These are phyloP conservation scores for Monascus ruber DNA, from an alignment of 2,329 filamentous ascomycete genomes.

Conservation along the genomic window DNA sequence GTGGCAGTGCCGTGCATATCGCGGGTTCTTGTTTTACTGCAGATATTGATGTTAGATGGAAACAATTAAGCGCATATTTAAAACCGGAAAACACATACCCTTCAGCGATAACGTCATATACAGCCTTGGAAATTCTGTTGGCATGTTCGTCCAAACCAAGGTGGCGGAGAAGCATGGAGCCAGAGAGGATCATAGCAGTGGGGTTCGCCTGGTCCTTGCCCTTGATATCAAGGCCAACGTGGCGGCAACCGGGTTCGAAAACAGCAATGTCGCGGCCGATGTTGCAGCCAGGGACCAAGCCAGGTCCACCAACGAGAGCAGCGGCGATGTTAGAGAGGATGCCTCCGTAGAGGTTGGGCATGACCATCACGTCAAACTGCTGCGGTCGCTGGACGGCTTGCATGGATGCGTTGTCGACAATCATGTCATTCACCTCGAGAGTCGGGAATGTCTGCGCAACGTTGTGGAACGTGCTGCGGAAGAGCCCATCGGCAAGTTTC, in stretches of 20 bases:
- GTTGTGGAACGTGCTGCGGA: slow-evolving; percentile 93
- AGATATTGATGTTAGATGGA: slow-evolving; percentile 29
- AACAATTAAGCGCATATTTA: neutral
- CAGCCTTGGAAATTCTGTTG: slow-evolving; percentile 83
- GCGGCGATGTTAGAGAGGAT: slow-evolving; percentile 98
- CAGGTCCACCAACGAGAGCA: slow-evolving; percentile 89
- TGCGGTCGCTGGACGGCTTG: slow-evolving; percentile 92
- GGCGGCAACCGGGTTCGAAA: slow-evolving; percentile 97
- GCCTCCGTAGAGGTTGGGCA: slow-evolving; percentile 98
- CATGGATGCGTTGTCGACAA: slow-evolving; percentile 99
- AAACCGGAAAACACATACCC: slow-evolving; percentile 49
- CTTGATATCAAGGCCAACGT: slow-evolving; percentile 99
- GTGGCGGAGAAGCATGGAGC: slow-evolving; percentile 94
- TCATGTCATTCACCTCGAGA: slow-evolving; percentile 97
- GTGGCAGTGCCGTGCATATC: slow-evolving; percentile 90
- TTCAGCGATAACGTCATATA: slow-evolving; percentile 73
- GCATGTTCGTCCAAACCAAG: slow-evolving; percentile 95
- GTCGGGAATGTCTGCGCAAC: slow-evolving; percentile 92
- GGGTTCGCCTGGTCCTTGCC: slow-evolving; percentile 99
- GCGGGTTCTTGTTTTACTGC: slow-evolving; percentile 71
- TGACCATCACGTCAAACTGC: slow-evolving; percentile 99
- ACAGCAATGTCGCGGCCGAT: slow-evolving; percentile 98
- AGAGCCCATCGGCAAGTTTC: slow-evolving; percentile 98
- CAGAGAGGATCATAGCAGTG: slow-evolving; percentile 86
- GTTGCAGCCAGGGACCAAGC: slow-evolving; percentile 97